phyloP scores from a whole-genome alignment of 2,329 filamentous ascomycete genomes.

The Exophiala viscosa region DNA sequence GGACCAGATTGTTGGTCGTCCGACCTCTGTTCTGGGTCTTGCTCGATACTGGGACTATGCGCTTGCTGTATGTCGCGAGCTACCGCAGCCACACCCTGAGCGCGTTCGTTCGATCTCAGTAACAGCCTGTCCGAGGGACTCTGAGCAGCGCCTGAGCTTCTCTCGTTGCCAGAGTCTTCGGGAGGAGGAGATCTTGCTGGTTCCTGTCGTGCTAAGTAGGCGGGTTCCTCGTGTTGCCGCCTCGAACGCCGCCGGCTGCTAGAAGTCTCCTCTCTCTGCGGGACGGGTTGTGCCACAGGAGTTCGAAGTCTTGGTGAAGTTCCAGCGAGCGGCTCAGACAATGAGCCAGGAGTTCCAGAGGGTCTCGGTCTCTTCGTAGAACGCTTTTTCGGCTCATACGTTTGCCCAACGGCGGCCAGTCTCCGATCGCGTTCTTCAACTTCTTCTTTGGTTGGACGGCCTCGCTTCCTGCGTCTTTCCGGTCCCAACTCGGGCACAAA shows the following conservation, averaged over 20 bases:
- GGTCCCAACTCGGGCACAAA: conserved; percentile 14
- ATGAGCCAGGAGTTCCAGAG: conserved; percentile 22
- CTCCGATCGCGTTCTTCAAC: conserved; percentile 27
- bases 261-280: conserved; percentile 17
- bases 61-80: conserved; percentile 12
- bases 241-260: conserved; percentile 21
- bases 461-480: conserved; percentile 25
- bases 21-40: conserved; percentile 3
- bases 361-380: conserved; percentile 25
- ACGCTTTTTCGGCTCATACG: conserved; percentile 28
- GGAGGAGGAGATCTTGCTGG: conserved; percentile 10
- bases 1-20: conserved; percentile 8
- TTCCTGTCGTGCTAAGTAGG: not conserved
- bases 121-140: conserved; percentile 23
- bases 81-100: conserved; percentile 13
- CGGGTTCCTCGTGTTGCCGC: conserved; percentile 12
- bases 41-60: conserved; percentile 9
- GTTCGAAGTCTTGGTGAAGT: conserved; percentile 21
- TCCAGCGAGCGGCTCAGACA: conserved; percentile 11
- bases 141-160: conserved; percentile 17
- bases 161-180: conserved; percentile 20
- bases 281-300: conserved; percentile 8
- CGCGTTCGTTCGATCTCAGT: conserved; percentile 16
- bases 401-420: conserved; percentile 25
- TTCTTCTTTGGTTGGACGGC: conserved; percentile 29